A percentile compares a stretch with the other conserved stretches of the same genome.
Evolutionary conservation across 2,329 filamentous ascomycete genomes (phyloP).

Genomic region (Drechslerella stenobrocha): DNA sequence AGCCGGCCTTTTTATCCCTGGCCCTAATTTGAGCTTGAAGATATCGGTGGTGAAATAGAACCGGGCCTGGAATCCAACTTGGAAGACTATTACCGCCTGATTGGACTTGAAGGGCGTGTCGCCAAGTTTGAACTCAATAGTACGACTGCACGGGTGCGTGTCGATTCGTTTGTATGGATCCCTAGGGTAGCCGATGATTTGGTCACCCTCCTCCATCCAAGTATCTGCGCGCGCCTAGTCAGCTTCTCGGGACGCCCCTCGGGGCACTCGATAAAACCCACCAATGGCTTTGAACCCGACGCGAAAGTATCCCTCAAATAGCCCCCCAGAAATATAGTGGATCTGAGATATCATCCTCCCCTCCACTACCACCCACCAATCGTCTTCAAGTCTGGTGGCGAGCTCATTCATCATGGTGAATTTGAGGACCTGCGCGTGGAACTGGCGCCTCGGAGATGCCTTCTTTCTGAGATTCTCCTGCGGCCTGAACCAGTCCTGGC

Average conservation of each 20-base stretch:
- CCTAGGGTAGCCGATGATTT: constrained; percentile 20
- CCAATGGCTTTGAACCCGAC: constrained; percentile 32
- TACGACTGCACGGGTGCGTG: constrained; percentile 15
- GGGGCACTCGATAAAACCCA: neutral
- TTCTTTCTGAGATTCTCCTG: neutral
- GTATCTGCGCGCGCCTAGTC: too few relatives aligned
- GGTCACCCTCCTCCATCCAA: constrained; percentile 42
- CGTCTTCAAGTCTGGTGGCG: neutral
- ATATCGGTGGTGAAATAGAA: constrained; percentile 36
- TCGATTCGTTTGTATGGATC: constrained; percentile 37
- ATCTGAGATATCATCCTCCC: neutral
- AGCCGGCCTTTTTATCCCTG: constrained; percentile 3
- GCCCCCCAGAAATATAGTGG: constrained; percentile 10
- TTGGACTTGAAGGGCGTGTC: constrained; percentile 21
- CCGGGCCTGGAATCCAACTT: constrained; percentile 26
- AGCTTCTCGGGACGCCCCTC: neutral
- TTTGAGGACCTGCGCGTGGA: too few relatives aligned
- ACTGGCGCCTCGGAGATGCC: too few relatives aligned
- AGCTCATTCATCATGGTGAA: constrained; percentile 4
- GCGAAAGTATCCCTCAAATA: constrained; percentile 22
- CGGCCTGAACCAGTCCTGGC: constrained; percentile 11
- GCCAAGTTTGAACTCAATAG: constrained; percentile 19
- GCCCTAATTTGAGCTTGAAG: constrained; percentile 13
- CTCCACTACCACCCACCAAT: constrained; percentile 12
- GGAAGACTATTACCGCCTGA: constrained; percentile 26